Conservation (phyloP, 331 rosid genomes). For the Dryas integrifolia region DNA sequence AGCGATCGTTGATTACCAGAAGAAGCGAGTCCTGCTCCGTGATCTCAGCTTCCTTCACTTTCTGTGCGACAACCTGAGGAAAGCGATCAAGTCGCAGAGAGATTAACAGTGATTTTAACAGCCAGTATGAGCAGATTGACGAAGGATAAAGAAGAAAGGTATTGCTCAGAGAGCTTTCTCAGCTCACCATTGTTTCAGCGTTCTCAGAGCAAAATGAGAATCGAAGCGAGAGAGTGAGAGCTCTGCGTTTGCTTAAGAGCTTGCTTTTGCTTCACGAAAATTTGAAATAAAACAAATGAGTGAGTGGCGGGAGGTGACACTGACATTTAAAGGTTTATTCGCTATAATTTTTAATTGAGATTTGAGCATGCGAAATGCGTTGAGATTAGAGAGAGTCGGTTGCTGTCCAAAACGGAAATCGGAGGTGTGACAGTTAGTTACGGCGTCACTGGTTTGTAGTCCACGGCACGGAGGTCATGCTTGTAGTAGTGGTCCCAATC, state of each 20-base stretch:
- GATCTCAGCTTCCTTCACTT: constrained; percentile 80
- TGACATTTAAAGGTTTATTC: constrained; percentile 33
- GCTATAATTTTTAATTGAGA: constrained; percentile 13
- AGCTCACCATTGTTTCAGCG: constrained; percentile 41
- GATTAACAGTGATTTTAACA: constrained; percentile 16
- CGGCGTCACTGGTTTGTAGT: not conserved
- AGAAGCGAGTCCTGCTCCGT: constrained; percentile 95
- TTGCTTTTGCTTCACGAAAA: constrained; percentile 1
- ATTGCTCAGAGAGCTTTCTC: constrained; percentile 11
- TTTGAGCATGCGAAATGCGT: constrained; percentile 8
- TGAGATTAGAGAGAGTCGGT: not conserved
- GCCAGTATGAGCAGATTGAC: constrained; percentile 2
- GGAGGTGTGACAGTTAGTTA: not conserved
- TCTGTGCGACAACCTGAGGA: constrained; percentile 78
- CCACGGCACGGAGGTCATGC: not conserved
- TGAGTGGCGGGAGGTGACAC: constrained; percentile 45
- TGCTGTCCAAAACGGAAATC: not conserved
- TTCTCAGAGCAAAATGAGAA: constrained; percentile 19
- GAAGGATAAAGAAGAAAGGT: constrained; percentile 27
- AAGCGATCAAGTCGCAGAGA: constrained; percentile 6
- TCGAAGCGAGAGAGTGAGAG: not conserved
- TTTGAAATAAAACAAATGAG: constrained; percentile 30
- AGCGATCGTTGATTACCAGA: constrained; percentile 52
- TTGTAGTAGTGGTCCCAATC: not conserved
- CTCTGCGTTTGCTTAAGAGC: constrained; percentile 1